Evolutionary conservation across 2,329 filamentous ascomycete genomes (phyloP), one percentile per base, ranked within the genome.

Genomic region (Escovopsis sp.): DNA sequence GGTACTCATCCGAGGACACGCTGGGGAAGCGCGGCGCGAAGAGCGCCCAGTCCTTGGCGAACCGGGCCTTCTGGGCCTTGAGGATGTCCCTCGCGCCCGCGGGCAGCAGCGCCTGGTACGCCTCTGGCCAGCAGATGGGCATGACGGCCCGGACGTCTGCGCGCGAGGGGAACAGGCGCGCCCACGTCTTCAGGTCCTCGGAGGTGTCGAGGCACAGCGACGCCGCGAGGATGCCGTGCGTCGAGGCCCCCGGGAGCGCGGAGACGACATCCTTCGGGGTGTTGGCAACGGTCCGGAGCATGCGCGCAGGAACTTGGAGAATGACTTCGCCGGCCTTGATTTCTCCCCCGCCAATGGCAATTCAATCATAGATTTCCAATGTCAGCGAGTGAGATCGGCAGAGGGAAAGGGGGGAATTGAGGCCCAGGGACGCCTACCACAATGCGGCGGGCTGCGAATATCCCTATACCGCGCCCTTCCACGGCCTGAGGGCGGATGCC

Each of bases 141-240:
- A 69, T 63, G 42, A 54, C 56, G 38, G 55, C 46, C 36, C 49
- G 48, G 45, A 93, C 73, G 50, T 85, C 80, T 6, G 65, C 58
- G 2, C 61, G 59, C 0, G 69, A 71, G 0, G 86, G 85, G 64
- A 85, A 79, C 12, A 83, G 73, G 42, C 70, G 70, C 53, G 72
- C 68, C 82, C 83, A 89, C 15, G 65, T 57, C 0, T 62, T 59
- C 48, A 72, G 72, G 23, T 67, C 66, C 15, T 62, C 51, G 6
- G 65, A 56, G 1, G 59, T 57, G 44, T 77, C 68, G 28, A 80
- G 65, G 26, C 73, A 71, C 8, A 88, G 64, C 45, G 77, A 75
- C 2, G 78, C 70, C n/a, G 85, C 81, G 7, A 91, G 67, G 34
- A 85, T 71, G 26, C 78, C 80, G 52, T 93, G 85, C 19, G 82